A percentile compares a stretch with the other conserved stretches of the same genome.
These are phyloP conservation scores for Sugiyamaella valdiviana DNA, from an alignment of 805 yeast genomes.

Conservation along the genomic window DNA sequence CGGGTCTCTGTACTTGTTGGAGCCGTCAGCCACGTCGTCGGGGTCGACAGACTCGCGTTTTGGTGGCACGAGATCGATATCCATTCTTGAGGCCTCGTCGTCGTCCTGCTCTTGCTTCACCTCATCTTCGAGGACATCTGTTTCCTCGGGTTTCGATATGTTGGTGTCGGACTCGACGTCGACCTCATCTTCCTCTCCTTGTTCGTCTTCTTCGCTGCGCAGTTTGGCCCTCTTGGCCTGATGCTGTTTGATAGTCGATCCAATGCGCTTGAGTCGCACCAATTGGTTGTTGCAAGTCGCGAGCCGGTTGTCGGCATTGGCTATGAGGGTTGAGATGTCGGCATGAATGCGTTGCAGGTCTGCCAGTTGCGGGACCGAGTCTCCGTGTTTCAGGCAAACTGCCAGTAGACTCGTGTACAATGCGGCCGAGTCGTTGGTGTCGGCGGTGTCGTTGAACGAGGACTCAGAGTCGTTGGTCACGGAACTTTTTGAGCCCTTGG, in stretches of 20 bases:
- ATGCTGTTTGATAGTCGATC: constrained; percentile 3
- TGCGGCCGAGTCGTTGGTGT: not conserved
- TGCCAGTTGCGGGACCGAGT: constrained; percentile 1
- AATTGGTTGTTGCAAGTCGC: constrained; percentile 2
- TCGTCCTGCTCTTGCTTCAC: constrained; percentile 4
- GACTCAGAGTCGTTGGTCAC: not conserved
- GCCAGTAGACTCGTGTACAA: not conserved
- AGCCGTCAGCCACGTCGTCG: constrained; percentile 49
- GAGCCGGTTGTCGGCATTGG: constrained; percentile 2
- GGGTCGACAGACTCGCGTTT: constrained; percentile 68
- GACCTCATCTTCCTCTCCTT: not conserved
- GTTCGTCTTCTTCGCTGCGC: constrained; percentile 3
- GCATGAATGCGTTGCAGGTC: constrained; percentile 5
- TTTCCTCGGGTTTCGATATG: constrained; percentile 1
- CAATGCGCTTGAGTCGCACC: constrained; percentile 1
- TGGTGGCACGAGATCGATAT: not conserved
- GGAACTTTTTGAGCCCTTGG: not conserved
- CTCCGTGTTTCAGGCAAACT: not conserved
- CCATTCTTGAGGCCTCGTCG: not conserved
- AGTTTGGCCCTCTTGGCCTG: not conserved
- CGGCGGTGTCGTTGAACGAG: not conserved
- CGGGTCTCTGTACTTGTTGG: constrained; percentile 7
- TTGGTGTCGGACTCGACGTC: not conserved
- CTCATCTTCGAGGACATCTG: constrained; percentile 5
- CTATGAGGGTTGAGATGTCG: constrained; percentile 1